These are phyloP conservation scores for Pezicula carpinea DNA, from an alignment of 2,329 filamentous ascomycete species.

Conservation along the genomic window DNA sequence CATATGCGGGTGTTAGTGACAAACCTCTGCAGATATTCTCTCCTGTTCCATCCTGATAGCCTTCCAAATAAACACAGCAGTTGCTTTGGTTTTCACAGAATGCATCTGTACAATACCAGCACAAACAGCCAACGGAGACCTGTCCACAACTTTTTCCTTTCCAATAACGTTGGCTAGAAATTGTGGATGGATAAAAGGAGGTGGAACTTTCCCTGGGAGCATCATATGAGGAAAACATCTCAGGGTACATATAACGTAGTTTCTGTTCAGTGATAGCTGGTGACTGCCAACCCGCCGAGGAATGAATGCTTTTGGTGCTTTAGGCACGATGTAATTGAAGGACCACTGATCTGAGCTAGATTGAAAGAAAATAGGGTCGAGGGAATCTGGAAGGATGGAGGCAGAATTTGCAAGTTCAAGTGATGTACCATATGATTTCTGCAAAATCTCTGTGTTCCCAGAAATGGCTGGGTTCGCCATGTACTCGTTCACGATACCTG, in stretches of 20 bases:
- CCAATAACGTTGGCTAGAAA: background rate
- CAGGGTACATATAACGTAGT: conserved; percentile 11
- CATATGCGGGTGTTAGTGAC: background rate
- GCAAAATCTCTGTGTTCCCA: no score
- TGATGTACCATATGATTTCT: no score
- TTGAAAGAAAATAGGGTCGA: background rate
- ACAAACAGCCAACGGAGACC: conserved; percentile 11
- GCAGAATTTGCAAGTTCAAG: no score
- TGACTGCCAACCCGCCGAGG: conserved; percentile 1
- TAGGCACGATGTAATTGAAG: background rate
- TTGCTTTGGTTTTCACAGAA: conserved; percentile 10
- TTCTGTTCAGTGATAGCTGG: conserved; percentile 10
- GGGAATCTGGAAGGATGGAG: background rate
- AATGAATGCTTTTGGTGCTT: conserved; percentile 7
- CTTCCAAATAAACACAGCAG: conserved; percentile 12
- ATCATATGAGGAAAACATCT: conserved; percentile 17
- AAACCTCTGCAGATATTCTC: conserved; percentile 12
- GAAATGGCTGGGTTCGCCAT: no score
- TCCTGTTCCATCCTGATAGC: conserved; percentile 15
- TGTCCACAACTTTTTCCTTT: background rate
- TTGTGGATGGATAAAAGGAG: conserved; percentile 17
- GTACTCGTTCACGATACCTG: no score
- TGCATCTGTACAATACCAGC: conserved; percentile 10
- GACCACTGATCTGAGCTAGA: background rate
- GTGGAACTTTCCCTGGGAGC: conserved; percentile 3